Evolutionary conservation across 2,329 filamentous ascomycete species (phyloP).

Genomic region (Aschersonia sp.): DNA sequence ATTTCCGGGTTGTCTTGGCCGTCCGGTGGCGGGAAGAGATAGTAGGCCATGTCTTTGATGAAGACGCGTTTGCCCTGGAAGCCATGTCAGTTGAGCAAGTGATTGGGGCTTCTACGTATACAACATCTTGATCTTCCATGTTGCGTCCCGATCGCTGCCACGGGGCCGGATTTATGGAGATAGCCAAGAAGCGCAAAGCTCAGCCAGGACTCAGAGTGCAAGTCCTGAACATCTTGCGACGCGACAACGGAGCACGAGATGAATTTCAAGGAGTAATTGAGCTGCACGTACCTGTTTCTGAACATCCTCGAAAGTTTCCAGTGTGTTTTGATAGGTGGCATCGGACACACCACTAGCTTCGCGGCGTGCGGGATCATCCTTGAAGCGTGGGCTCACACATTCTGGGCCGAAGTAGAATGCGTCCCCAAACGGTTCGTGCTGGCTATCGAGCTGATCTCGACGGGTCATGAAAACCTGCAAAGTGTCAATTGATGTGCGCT

Average conservation of each 20-base stretch:
- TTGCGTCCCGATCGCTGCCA: no score
- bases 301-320: slow-evolving; percentile 60
- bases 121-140: no score
- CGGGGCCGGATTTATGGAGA: no score
- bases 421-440: slow-evolving; percentile 95
- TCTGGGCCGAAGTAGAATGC: slow-evolving; percentile 94
- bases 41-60: slow-evolving; percentile 96
- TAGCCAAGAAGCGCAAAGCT: no score
- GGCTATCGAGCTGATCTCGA: slow-evolving; percentile 61
- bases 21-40: slow-evolving; percentile 63
- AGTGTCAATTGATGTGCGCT: background rate
- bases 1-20: slow-evolving; percentile 46
- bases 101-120: no score
- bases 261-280: no score
- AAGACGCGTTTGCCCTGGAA: slow-evolving; percentile 75
- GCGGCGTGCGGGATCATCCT: slow-evolving; percentile 44
- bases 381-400: slow-evolving; percentile 65
- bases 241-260: no score
- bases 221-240: no score
- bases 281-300: slow-evolving; percentile 50
- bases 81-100: background rate
- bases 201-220: no score
- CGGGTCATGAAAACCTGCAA: slow-evolving; percentile 93
- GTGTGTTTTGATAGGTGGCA: slow-evolving; percentile 61
- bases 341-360: slow-evolving; percentile 49